Conservation (phyloP, 441 rosid species). For the Aleurites moluccanus region DNA sequence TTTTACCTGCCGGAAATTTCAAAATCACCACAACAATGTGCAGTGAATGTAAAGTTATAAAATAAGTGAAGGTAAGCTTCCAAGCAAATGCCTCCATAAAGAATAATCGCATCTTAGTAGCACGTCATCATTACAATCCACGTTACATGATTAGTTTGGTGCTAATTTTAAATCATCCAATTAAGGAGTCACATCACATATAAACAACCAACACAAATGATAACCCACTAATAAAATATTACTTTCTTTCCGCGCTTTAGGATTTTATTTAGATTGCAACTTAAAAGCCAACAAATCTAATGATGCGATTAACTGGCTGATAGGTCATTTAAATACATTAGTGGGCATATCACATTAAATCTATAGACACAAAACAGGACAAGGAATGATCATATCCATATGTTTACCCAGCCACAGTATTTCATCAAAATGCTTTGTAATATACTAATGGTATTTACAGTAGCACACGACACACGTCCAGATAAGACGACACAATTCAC, state of each 20-base stretch:
- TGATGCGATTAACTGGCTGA: background rate
- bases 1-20: background rate
- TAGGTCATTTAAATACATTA: background rate
- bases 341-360: background rate
- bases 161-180: background rate
- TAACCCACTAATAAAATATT: background rate
- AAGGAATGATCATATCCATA: background rate
- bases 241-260: background rate
- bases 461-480: background rate
- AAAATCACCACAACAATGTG: background rate
- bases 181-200: background rate
- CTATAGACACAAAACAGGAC: background rate
- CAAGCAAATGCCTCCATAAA: background rate
- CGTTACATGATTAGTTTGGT: background rate
- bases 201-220: background rate
- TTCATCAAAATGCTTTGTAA: background rate
- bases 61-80: background rate
- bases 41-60: background rate
- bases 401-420: no score
- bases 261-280: background rate
- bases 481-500: background rate
- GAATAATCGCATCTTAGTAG: constrained; percentile 3
- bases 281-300: constrained; percentile 4
- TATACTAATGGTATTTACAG: background rate
- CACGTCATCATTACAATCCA: constrained; percentile 14